Percentiles rank a stretch among this genome's conserved stretches.
phyloP scores from a whole-genome alignment of 257 asterid species.

The Fraxinus anomala region DNA sequence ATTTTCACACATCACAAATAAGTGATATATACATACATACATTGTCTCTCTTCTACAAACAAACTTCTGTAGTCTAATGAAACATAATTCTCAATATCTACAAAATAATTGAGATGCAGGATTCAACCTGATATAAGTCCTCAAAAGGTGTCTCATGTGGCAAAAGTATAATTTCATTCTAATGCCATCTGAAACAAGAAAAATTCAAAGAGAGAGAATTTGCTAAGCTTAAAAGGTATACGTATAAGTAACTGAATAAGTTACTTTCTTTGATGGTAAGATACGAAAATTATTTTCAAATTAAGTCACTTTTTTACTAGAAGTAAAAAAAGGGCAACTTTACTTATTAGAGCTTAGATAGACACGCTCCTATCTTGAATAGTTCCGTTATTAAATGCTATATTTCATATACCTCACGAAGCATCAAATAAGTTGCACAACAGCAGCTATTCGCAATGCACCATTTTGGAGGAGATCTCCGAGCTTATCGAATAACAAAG shows the following conservation, averaged over 20 bases:
- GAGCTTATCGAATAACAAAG: conserved; percentile 80
- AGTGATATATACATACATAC: conserved; percentile 16
- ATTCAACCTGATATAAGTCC: neutral
- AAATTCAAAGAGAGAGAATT: neutral
- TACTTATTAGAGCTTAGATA: neutral
- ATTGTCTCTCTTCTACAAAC: conserved; percentile 1
- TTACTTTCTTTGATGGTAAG: neutral
- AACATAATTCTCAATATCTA: neutral
- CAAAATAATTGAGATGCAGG: conserved; percentile 18
- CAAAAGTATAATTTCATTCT: neutral
- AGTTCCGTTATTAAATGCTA: neutral
- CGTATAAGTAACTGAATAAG: neutral
- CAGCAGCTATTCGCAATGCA: conserved; percentile 81
- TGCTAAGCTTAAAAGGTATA: neutral
- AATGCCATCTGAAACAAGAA: neutral
- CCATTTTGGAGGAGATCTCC: conserved; percentile 86
- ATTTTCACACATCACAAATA: neutral
- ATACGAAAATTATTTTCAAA: neutral
- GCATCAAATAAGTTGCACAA: conserved; percentile 79
- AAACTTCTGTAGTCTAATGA: conserved; percentile 15
- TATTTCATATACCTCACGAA: conserved; percentile 23
- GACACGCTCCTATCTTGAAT: neutral
- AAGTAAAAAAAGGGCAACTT: neutral
- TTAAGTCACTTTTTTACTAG: neutral
- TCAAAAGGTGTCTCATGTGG: conserved; percentile 1